These are phyloP conservation scores for Erythrobasidium yunnanense DNA, from an alignment of 768 basidiomycete species.

Conservation along the genomic window DNA sequence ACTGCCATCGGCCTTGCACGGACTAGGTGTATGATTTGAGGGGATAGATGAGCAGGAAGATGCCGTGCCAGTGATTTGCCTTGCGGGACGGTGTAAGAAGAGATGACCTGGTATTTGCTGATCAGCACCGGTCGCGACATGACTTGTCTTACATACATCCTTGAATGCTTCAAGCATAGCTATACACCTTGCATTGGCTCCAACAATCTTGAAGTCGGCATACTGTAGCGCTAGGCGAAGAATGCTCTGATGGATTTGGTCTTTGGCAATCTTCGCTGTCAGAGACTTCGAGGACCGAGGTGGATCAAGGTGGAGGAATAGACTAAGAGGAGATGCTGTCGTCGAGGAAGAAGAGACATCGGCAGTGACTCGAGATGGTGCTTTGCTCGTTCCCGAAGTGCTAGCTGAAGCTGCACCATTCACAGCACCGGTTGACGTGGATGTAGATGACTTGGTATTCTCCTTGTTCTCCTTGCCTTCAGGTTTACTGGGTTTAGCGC, in stretches of 20 bases:
- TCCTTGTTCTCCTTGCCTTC: slow-evolving; percentile 5
- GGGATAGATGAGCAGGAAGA: slow-evolving; percentile 72
- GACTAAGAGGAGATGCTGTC: slow-evolving; percentile 13
- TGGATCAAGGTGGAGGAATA: slow-evolving; percentile 37
- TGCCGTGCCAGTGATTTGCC: slow-evolving; percentile 80
- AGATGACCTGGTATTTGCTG: slow-evolving; percentile 56
- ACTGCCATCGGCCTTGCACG: slow-evolving; percentile 80
- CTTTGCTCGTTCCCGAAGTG: background rate
- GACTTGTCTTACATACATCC: slow-evolving; percentile 53
- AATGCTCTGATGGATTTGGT: slow-evolving; percentile 82
- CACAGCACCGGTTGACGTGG: background rate
- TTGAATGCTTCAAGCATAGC: slow-evolving; percentile 85
- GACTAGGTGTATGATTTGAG: slow-evolving; percentile 82
- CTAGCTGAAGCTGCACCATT: background rate
- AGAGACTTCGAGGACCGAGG: slow-evolving; percentile 46
- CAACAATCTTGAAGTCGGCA: slow-evolving; percentile 79
- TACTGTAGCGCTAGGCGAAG: slow-evolving; percentile 78
- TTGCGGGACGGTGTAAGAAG: slow-evolving; percentile 75
- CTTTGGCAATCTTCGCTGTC: slow-evolving; percentile 70
- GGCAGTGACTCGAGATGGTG: background rate
- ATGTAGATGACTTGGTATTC: background rate
- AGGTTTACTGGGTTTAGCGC: too few species aligned
- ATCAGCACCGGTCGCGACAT: background rate
- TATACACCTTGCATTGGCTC: slow-evolving; percentile 90
- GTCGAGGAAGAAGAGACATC: background rate